Evolutionary conservation across 2,329 filamentous ascomycete genomes (phyloP), one percentile per base, ranked within the genome.

Genomic region (Penicillium aurantiogriseum): DNA sequence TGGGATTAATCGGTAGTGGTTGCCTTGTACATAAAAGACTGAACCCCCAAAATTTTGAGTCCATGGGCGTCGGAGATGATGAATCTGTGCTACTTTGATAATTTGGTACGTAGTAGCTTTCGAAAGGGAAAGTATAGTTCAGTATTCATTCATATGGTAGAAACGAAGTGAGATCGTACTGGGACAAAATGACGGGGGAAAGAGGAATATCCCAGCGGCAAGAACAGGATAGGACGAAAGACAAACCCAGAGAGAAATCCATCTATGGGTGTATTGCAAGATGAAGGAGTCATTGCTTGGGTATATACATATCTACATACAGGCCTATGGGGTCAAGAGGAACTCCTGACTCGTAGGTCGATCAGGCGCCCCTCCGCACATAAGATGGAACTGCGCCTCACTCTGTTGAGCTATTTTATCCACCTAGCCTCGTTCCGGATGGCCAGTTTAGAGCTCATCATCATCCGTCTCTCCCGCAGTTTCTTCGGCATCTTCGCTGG

Each of bases 381-480:
- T n/a, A 23, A 45, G 4, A 35, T 45, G 19, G 39, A 38, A 35
- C 29, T 17, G 17, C n/a, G 21, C 40, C 6, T 11, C 40, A 38
- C 13, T n/a, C 42, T 8, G 13, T 39, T 45, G 23, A 38, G 42
- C 11, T 40, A 21, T 5, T 19, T 9, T 35, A n/a, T 47, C 23
- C n/a, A 15, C 44, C 9, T 42, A 4, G 13, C 44, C 9, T 42
- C 7, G 17, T 38, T 44, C 9, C 23, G n/a, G n/a, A 21, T 19
- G 13, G 17, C 8, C 23, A 51, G 2, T 21, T 62, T 51, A 77
- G 51, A 77, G 56, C 57, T 79, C 76, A 66, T 79, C 76, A 58
- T 78, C 76, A 56, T 76, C 76, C 10, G 72, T 75, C 51, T 74
- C 74, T 21, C 73, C 75, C 33, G 58, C 68, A 6, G 62, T 70